Percentiles rank a stretch among this genome's conserved stretches.
phyloP scores from a whole-genome alignment of 306 rosid species.

The Cicer arietinum region DNA sequence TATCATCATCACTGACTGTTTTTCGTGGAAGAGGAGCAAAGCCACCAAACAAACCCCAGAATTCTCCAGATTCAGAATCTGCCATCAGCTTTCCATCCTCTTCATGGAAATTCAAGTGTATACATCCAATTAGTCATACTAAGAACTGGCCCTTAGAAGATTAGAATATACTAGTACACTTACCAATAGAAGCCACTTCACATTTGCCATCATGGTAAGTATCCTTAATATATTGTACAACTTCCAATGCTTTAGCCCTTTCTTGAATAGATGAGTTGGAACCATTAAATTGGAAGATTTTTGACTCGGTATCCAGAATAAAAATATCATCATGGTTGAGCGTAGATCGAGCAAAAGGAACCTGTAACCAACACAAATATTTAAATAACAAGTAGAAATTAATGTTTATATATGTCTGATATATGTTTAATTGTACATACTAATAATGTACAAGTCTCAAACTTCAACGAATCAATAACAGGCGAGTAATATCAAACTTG shows the following conservation, averaged over 20 bases:
- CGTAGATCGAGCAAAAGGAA: slow-evolving; percentile 84
- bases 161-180: slow-evolving; percentile 51
- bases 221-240: slow-evolving; percentile 91
- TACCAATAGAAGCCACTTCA: slow-evolving; percentile 92
- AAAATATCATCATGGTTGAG: slow-evolving; percentile 95
- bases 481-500: slow-evolving; percentile 55
- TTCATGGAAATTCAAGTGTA: slow-evolving; percentile 49
- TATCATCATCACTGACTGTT: slow-evolving; percentile 68
- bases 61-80: slow-evolving; percentile 94
- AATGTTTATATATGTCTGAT: slow-evolving; percentile 5
- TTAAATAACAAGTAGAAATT: slow-evolving; percentile 44
- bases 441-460: slow-evolving; percentile 41
- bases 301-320: slow-evolving; percentile 87
- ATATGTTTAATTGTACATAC: slow-evolving; percentile 8
- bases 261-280: slow-evolving; percentile 94
- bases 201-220: slow-evolving; percentile 95
- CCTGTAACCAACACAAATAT: slow-evolving; percentile 59
- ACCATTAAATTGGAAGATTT: slow-evolving; percentile 96
- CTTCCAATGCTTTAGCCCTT: slow-evolving; percentile 98
- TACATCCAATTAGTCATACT: slow-evolving; percentile 45
- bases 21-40: slow-evolving; percentile 98
- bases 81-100: slow-evolving; percentile 99
- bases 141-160: slow-evolving; percentile 36
- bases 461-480: slow-evolving; percentile 44
- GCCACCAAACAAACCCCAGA: slow-evolving; percentile 96